Evolutionary conservation across 129 eudicot genomes (phyloP), one percentile per base, ranked within the genome.

Genomic region (Solidago caesia): DNA sequence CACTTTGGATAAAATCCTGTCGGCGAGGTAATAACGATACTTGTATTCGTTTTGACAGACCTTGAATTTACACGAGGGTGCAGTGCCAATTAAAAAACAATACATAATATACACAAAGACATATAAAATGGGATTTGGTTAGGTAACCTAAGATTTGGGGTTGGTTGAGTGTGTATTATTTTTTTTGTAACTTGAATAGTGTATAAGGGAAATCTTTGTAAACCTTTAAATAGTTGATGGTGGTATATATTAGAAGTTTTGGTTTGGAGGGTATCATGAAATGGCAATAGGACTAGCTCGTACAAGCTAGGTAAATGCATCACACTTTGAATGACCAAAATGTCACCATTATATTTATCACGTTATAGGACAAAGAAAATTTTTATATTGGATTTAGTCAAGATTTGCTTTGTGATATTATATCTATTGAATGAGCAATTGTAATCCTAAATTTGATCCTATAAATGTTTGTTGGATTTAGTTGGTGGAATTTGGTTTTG

Each of bases 351-450:
- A 49, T 25, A 64, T 42, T 49, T 51, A 41, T 64, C 33, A 64
- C 63, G 44, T 64, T 64, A 43, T 51, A 75, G 55, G 79, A 75
- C 79, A 75, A 42, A 65, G 70, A 59, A 39, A 67, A 76, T 56
- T 76, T 21, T 55, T 55, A 5, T 33, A 33, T 3, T 67, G 80
- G 48, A 76, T 76, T 76, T 68, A 76, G 80, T 61, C 60, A 76
- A 76, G 68, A 76, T 76, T 46, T 76, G 42, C 68, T 67, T 27
- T 57, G 74, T 67, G 80, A 76, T 67, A 67, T 60, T 76, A 45
- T 67, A 44, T 45, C 45, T 66, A 43, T 53, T 75, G 44, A 53
- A 52, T 52, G 72, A 44, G 25, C 74, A 56, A 44, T 65, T 76
- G 43, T 46, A 67, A 67, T 76, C 74, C 66, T 45, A 57, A 47